These are phyloP conservation scores for Leishmania aethiopica DNA, from an alignment of 208 protist species.

Conservation along the genomic window DNA sequence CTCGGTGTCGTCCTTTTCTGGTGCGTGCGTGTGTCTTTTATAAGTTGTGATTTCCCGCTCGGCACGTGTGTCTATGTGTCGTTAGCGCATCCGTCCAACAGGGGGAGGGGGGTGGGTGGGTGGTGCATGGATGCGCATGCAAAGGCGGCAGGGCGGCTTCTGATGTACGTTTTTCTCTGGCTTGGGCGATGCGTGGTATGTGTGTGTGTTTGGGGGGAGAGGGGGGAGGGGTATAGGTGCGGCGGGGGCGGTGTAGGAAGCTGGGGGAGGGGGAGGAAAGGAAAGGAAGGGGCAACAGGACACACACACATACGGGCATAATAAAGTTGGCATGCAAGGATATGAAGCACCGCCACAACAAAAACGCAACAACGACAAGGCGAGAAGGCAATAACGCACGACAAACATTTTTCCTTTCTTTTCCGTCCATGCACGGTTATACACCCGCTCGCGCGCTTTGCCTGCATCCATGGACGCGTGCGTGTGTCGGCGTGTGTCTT, in stretches of 20 bases:
- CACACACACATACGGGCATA: background rate
- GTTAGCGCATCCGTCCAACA: background rate
- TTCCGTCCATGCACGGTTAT: background rate
- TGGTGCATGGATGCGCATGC: background rate
- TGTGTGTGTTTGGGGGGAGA: background rate
- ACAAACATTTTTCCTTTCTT: background rate
- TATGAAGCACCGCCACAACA: background rate
- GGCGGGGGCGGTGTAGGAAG: background rate
- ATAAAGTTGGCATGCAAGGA: background rate
- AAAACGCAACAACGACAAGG: background rate
- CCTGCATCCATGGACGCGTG: background rate
- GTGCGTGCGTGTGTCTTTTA: no score
- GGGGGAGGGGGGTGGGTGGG: no score
- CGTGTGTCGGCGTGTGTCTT: constrained; percentile 1
- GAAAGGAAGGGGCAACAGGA: background rate
- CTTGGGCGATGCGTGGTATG: background rate
- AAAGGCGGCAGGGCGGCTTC: background rate
- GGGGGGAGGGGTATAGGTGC: no score
- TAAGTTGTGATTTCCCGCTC: no score
- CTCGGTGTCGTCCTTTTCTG: no score
- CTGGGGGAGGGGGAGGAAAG: background rate
- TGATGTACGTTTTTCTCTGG: background rate
- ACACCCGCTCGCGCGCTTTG: background rate
- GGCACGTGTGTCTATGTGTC: background rate
- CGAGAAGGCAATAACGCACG: background rate